Base-by-base conservation (phyloP, 768 basidiomycete genomes). In the Ramaria sp. region DNA sequence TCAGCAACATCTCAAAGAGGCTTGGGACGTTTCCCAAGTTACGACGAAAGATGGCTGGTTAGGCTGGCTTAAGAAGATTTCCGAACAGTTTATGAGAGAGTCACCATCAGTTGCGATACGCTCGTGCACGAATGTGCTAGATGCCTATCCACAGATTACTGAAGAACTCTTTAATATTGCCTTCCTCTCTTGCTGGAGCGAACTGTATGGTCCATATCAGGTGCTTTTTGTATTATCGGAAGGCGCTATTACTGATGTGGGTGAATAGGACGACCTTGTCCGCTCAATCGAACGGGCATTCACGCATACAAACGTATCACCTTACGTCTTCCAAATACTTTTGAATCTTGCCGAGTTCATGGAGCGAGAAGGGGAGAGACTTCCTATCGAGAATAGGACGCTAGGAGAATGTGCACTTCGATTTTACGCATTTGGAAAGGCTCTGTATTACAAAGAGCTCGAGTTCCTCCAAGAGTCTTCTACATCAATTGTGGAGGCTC, bases 101-200 rank as follows among this genome's bases (percentile, higher is more conserved):
- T 97, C 95, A 0, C 95, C 96, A 0, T 96, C 93, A 1, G 93
- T 94, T 70, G 96, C 96, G 18, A 78, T 99, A 37, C 81, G 96
- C 42, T 93, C 96, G 0, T 97, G 95, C 63, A 91, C 92, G 80
- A 89, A 82, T 61, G 71, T 98, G 44, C 92, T 97, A 2, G 90
- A 96, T 64, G 82, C 87, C 7, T 88, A 97, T 66, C 78, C 84
- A 22, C 91, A 93, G 1, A 76, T 98, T 48, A 92, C 92, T 0
- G 85, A 87, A 62, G 95, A 98, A 63, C 71, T 99, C 10, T 98
- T 97, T 76, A 98, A 98, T 65, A 91, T 93, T 4, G 96, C 96
- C 0, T 99, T 99, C 69, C 78, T 98, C 16, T 97, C 94, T 4
- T 99, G 96, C 59, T 99, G 96, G 95, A 78, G 82, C 0, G 92